Percentiles rank a stretch among this genome's conserved stretches.
Conservation (phyloP, 2,329 filamentous ascomycete genomes). For the Neocucurbitaria cava region DNA sequence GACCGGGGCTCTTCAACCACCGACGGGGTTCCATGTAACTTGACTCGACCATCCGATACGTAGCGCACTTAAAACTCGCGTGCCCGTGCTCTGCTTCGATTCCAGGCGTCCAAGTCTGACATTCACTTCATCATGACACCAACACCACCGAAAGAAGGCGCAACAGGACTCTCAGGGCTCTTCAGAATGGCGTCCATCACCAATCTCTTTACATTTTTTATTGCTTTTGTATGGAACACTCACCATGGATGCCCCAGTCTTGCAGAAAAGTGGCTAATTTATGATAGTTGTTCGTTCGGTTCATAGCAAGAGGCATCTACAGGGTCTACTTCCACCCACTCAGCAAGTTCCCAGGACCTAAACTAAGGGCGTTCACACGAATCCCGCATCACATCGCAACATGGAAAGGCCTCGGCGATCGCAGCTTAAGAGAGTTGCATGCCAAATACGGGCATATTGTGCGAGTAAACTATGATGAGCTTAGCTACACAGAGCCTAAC, state of each 20-base stretch:
- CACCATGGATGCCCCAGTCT: neutral
- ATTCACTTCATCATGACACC: slow-evolving; percentile 7
- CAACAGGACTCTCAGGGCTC: neutral
- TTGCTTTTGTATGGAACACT: slow-evolving; percentile 7
- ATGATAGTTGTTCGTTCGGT: slow-evolving; percentile 18
- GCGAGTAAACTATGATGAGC: slow-evolving; percentile 49
- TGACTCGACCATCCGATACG: neutral
- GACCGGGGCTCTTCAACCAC: neutral
- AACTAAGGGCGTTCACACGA: slow-evolving; percentile 43
- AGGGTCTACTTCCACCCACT: slow-evolving; percentile 43
- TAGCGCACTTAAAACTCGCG: slow-evolving; percentile 2
- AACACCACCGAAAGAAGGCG: slow-evolving; percentile 1
- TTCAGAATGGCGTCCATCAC: slow-evolving; percentile 5
- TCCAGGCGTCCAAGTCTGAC: neutral
- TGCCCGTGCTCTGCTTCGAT: neutral
- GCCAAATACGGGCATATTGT: slow-evolving; percentile 52
- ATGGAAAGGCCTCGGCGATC: slow-evolving; percentile 30
- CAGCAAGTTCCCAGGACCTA: slow-evolving; percentile 53
- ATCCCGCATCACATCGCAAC: slow-evolving; percentile 39
- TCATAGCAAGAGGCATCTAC: slow-evolving; percentile 39
- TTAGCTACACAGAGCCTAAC: slow-evolving; percentile 49
- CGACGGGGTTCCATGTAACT: neutral
- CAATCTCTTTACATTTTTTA: slow-evolving; percentile 4
- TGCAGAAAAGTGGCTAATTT: slow-evolving; percentile 5
- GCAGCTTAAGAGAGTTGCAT: slow-evolving; percentile 41